Conservation (phyloP, 129 eudicot species). For the Ambrosia trifida region DNA sequence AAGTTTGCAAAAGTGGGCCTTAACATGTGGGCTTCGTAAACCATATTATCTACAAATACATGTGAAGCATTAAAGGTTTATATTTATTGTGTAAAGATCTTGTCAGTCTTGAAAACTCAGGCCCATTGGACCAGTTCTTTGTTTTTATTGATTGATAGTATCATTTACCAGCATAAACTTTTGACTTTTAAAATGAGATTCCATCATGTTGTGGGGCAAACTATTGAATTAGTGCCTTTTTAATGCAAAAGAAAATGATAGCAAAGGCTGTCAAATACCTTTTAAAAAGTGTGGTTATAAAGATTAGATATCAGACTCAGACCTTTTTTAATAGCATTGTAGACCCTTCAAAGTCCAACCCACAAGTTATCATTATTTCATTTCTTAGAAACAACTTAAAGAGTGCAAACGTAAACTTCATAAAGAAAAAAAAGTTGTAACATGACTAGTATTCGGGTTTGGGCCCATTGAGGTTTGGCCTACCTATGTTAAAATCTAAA, state of each 20-base stretch:
- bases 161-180: constrained; percentile 21
- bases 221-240: constrained; percentile 17
- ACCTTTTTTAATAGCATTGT: constrained; percentile 1
- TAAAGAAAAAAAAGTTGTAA: background rate
- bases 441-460: background rate
- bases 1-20: background rate
- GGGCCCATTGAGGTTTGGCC: background rate
- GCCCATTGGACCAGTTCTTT: background rate
- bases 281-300: constrained; percentile 23
- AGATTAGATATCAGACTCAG: background rate
- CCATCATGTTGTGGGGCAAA: constrained; percentile 13
- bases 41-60: background rate
- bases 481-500: too few species aligned
- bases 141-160: constrained; percentile 16
- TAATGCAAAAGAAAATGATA: constrained; percentile 25
- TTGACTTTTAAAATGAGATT: constrained; percentile 30
- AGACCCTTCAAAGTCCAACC: constrained; percentile 23
- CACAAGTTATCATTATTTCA: background rate
- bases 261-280: constrained; percentile 22
- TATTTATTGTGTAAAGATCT: background rate
- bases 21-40: background rate
- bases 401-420: constrained; percentile 1
- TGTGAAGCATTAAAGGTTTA: background rate
- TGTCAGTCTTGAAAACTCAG: background rate
- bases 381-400: constrained; percentile 1